A percentile compares a stretch with the other conserved stretches of the same genome.
Conservation (phyloP, 2,329 filamentous ascomycete genomes). For the Penicillium thymicola region DNA sequence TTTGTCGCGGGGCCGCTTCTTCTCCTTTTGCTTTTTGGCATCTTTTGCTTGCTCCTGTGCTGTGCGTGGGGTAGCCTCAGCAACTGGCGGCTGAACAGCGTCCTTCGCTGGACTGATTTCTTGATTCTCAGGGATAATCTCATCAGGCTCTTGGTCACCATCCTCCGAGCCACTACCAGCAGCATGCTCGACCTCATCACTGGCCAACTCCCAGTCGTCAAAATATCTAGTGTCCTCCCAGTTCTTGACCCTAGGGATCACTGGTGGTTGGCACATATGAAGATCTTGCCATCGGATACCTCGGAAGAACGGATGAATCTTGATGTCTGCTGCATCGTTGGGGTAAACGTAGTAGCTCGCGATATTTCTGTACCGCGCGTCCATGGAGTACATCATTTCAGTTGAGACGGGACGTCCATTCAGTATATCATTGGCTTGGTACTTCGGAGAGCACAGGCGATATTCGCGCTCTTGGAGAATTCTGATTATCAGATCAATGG, state of each 20-base stretch:
- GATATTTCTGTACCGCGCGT: slow-evolving; percentile 39
- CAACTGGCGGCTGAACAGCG: background rate
- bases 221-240: slow-evolving; percentile 84
- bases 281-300: slow-evolving; percentile 74
- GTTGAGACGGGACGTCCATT: slow-evolving; percentile 30
- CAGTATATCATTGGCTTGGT: slow-evolving; percentile 62
- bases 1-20: slow-evolving; percentile 78
- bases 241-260: slow-evolving; percentile 68
- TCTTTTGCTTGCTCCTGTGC: slow-evolving; percentile 37
- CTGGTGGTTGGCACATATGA: slow-evolving; percentile 69
- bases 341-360: slow-evolving; percentile 68
- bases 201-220: slow-evolving; percentile 68
- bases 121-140: background rate
- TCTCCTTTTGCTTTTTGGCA: slow-evolving; percentile 56
- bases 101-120: background rate
- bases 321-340: slow-evolving; percentile 85
- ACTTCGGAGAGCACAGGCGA: slow-evolving; percentile 73
- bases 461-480: slow-evolving; percentile 71
- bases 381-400: slow-evolving; percentile 32
- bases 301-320: slow-evolving; percentile 79
- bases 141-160: background rate
- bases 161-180: slow-evolving; percentile 15
- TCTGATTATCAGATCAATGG: slow-evolving; percentile 70
- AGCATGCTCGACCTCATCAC: slow-evolving; percentile 48
- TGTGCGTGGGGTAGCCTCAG: background rate